Evolutionary conservation across 2,329 filamentous ascomycete genomes (phyloP).

Genomic region (Clarireedia homoeocarpa): DNA sequence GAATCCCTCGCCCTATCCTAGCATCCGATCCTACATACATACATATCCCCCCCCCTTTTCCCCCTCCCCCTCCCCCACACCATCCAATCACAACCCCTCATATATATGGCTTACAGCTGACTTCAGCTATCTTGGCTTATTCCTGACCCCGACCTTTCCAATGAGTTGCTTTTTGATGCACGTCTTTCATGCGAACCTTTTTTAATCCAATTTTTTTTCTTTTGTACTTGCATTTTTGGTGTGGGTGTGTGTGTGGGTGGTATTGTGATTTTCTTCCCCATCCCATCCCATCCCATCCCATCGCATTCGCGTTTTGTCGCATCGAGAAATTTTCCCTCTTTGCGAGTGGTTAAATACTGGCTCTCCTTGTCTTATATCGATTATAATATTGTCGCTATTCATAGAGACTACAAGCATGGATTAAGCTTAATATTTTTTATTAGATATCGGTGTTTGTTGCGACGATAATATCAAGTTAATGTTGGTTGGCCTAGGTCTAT

Average conservation of each 20-base stretch:
- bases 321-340: not conserved
- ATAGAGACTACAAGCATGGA: too few relatives aligned
- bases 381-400: too few relatives aligned
- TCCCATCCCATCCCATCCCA: not conserved
- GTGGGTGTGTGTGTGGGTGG: not conserved
- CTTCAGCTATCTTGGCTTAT: not conserved
- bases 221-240: not conserved
- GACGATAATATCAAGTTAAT: too few relatives aligned
- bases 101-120: constrained; percentile 1
- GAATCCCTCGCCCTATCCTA: not conserved
- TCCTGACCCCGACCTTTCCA: not conserved
- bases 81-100: not conserved
- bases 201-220: not conserved
- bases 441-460: too few relatives aligned
- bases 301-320: not conserved
- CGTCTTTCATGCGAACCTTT: not conserved
- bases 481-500: too few relatives aligned
- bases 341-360: not conserved
- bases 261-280: not conserved
- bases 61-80: not conserved
- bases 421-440: too few relatives aligned
- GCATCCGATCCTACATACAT: not conserved
- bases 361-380: not conserved
- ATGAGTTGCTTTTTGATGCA: not conserved
- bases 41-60: too few relatives aligned